Evolutionary conservation across 148 eudicot genomes (phyloP).

Genomic region (Fagopyrum esculentum): DNA sequence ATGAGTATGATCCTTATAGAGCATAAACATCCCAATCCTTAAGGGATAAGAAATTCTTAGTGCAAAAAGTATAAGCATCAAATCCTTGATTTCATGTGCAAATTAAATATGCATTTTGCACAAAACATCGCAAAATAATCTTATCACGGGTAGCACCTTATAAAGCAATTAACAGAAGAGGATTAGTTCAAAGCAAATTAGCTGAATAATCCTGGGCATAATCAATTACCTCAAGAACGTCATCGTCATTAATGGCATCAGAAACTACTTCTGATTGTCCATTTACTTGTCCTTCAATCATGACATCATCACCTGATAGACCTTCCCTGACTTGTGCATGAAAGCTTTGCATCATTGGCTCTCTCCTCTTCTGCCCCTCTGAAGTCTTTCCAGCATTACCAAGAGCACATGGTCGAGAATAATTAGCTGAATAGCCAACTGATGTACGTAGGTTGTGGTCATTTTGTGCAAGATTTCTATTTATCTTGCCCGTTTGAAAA

Average conservation of each 20-base stretch:
- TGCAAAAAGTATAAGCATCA: neutral
- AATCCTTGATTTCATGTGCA: slow-evolving; percentile 3
- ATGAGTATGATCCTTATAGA: neutral
- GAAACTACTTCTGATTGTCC: slow-evolving; percentile 25
- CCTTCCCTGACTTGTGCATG: slow-evolving; percentile 22
- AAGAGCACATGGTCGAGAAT: slow-evolving; percentile 18
- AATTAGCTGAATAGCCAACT: slow-evolving; percentile 15
- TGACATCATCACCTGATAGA: slow-evolving; percentile 25
- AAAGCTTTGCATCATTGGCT: slow-evolving; percentile 21
- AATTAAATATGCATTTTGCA: neutral
- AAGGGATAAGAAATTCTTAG: neutral
- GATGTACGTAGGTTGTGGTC: slow-evolving; percentile 24
- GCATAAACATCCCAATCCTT: neutral
- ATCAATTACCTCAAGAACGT: slow-evolving; percentile 70
- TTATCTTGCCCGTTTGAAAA: slow-evolving; percentile 26
- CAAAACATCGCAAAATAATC: neutral
- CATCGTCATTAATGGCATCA: slow-evolving; percentile 58
- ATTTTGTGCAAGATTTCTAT: slow-evolving; percentile 28
- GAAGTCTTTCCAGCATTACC: slow-evolving; percentile 28
- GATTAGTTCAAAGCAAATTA: neutral
- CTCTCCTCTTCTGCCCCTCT: slow-evolving; percentile 23
- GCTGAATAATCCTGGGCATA: neutral
- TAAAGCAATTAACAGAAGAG: neutral
- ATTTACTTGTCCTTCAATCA: slow-evolving; percentile 21
- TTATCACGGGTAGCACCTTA: neutral